Conservation (phyloP, 208 protist genomes). For the Borovskyia barvae region DNA sequence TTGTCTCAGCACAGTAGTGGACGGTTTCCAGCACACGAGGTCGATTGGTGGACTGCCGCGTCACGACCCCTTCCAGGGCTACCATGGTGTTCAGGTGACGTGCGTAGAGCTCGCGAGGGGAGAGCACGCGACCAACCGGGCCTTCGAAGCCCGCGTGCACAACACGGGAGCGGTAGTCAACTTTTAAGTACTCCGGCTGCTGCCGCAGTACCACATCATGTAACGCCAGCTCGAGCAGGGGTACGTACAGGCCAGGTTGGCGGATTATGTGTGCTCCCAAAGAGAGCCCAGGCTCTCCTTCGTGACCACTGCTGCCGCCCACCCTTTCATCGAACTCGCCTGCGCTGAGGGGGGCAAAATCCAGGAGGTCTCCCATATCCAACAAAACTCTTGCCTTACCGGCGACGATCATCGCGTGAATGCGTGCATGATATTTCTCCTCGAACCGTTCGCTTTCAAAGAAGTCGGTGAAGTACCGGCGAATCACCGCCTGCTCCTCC, state of each 20-base stretch:
- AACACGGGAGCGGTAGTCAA: constrained; percentile 69
- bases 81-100: constrained; percentile 94
- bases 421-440: constrained; percentile 75
- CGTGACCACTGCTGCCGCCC: not conserved
- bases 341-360: constrained; percentile 51
- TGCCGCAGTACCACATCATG: constrained; percentile 83
- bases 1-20: constrained; percentile 96
- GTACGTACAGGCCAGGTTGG: constrained; percentile 83
- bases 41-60: constrained; percentile 91
- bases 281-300: constrained; percentile 24
- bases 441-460: constrained; percentile 86
- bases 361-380: constrained; percentile 91
- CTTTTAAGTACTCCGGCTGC: constrained; percentile 83
- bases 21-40: constrained; percentile 89
- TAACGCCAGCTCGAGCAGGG: constrained; percentile 90
- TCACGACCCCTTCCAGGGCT: constrained; percentile 97
- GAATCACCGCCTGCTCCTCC: constrained; percentile 87
- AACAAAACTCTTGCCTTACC: constrained; percentile 84
- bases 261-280: constrained; percentile 75
- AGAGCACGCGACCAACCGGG: constrained; percentile 92
- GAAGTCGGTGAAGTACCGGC: constrained; percentile 88
- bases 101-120: constrained; percentile 93
- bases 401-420: constrained; percentile 85
- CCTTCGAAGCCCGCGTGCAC: constrained; percentile 94
- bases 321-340: constrained; percentile 1